A percentile compares a stretch with the other conserved stretches of the same genome.
phyloP scores from a whole-genome alignment of 352 stramenopile species.

The Elongisporangium senticosum region DNA sequence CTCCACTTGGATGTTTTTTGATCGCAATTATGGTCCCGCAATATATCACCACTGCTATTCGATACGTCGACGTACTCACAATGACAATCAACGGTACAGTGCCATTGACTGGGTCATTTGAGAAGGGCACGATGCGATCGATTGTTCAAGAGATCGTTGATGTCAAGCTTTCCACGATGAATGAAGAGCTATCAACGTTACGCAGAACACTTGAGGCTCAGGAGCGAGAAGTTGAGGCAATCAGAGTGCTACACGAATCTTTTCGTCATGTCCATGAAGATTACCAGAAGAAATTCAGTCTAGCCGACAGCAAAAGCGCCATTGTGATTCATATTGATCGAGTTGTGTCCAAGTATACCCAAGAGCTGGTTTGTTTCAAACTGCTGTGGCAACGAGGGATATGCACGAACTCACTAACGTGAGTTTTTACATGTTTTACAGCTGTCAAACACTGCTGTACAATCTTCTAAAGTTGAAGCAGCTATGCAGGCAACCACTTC shows the following conservation, averaged over 20 bases:
- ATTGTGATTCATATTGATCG: constrained; percentile 69
- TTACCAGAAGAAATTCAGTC: constrained; percentile 50
- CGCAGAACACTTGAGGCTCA: constrained; percentile 47
- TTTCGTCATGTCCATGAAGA: constrained; percentile 52
- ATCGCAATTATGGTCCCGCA: constrained; percentile 66
- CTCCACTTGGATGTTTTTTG: constrained; percentile 61
- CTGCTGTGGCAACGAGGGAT: constrained; percentile 1
- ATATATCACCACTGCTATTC: constrained; percentile 60
- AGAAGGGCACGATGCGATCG: constrained; percentile 53
- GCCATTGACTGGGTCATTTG: constrained; percentile 18
- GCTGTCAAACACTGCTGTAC: not conserved
- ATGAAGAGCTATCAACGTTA: constrained; percentile 40
- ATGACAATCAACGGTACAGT: constrained; percentile 26
- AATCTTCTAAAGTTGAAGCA: constrained; percentile 25
- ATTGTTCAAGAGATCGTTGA: constrained; percentile 70
- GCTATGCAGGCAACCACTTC: constrained; percentile 16
- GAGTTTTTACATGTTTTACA: not conserved
- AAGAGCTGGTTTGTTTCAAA: constrained; percentile 43
- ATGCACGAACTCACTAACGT: not conserved
- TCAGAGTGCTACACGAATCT: constrained; percentile 52
- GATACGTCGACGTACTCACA: constrained; percentile 64
- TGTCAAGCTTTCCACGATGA: constrained; percentile 52
- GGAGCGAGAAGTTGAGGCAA: constrained; percentile 51
- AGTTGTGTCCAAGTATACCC: constrained; percentile 51
- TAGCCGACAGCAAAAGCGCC: constrained; percentile 41